Base-by-base conservation (phyloP, 2,329 filamentous ascomycete genomes). In the Pseudogymnoascus sp. region DNA sequence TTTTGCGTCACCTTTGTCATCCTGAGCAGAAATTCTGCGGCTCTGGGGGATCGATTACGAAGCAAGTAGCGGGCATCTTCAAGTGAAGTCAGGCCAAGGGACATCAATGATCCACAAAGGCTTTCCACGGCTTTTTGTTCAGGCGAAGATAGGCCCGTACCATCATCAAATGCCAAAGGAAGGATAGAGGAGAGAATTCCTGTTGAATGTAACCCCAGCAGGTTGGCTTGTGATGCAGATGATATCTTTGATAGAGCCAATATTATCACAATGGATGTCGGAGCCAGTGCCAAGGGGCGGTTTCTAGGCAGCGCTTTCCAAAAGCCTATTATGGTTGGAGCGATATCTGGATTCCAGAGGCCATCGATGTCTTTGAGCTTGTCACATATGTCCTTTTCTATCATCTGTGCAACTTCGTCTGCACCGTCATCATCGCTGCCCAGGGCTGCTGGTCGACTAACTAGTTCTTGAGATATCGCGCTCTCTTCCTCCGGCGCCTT, bases 1-100 rank as follows among this genome's bases (percentile, higher is more conserved):
- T 86, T 84, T 66, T 88, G 86, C 63, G 93, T 91, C 58, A 81
- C 81, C 65, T 86, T 85, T 66, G 95, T 84, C 72, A 90, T 88
- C 60, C 86, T 82, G 17, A 96, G 78, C 5, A 90, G 78, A 70
- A 96, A 94, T 59, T 88, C 83, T 10, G 90, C 81, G 0, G 83
- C 80, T 58, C 77, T 76, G 5, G 80, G 68, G 1, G 82, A 80
- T 7, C 81, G 74, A 29, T 77, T 79, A 10, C 80, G 78, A 38
- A 87, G 73, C 31, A 99, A 80, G 64, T 88, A 86, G 69, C 92
- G 87, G 13, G 91, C 90, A 77, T 97, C 92, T 51, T 90, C 85
- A n/a, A 96, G 82, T 64, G 82, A 82, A 69, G 87, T 89, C 67
- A 96, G 84, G 17, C 94, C 93, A 65, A 94, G 80, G 63, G 84